Evolutionary conservation across 768 basidiomycete genomes (phyloP).

Genomic region (Podaxis carcinomalis): DNA sequence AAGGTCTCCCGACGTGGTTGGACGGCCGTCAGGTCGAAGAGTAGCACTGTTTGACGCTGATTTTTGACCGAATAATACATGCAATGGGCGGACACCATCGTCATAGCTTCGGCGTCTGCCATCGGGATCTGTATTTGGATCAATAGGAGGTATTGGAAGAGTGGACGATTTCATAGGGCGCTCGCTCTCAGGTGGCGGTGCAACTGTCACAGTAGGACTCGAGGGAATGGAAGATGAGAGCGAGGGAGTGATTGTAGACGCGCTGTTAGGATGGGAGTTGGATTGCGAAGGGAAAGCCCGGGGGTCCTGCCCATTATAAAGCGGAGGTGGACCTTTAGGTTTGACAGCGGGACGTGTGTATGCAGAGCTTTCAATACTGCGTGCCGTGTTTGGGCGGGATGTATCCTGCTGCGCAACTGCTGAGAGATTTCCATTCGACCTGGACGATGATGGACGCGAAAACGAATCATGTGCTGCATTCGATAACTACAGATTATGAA

Average conservation of each 20-base stretch:
- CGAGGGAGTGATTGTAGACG: conserved; percentile 4
- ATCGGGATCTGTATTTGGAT: conserved; percentile 19
- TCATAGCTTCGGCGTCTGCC: conserved; percentile 39
- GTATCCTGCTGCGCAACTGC: conserved; percentile 6
- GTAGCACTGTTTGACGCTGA: conserved; percentile 17
- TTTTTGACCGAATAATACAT: conserved; percentile 28
- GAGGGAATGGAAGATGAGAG: neutral
- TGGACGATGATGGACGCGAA: conserved; percentile 13
- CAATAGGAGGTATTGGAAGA: conserved; percentile 30
- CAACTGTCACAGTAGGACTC: conserved; percentile 32
- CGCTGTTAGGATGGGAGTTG: conserved; percentile 10
- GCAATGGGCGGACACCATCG: conserved; percentile 39
- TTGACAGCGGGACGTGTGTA: conserved; percentile 19
- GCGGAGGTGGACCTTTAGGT: conserved; percentile 26
- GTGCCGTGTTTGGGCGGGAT: conserved; percentile 20
- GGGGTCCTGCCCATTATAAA: conserved; percentile 24
- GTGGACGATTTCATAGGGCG: conserved; percentile 32
- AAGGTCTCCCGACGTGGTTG: conserved; percentile 24
- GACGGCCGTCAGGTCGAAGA: conserved; percentile 14
- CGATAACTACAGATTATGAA: conserved; percentile 5
- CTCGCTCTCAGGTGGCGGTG: conserved; percentile 26
- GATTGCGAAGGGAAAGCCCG: conserved; percentile 12
- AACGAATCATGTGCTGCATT: conserved; percentile 5
- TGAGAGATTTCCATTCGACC: conserved; percentile 8
- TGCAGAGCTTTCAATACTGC: conserved; percentile 11